Percentiles rank a stretch among this genome's conserved stretches.
These are phyloP conservation scores for Cucumis hystrix DNA, from an alignment of 306 rosid species.

Conservation along the genomic window DNA sequence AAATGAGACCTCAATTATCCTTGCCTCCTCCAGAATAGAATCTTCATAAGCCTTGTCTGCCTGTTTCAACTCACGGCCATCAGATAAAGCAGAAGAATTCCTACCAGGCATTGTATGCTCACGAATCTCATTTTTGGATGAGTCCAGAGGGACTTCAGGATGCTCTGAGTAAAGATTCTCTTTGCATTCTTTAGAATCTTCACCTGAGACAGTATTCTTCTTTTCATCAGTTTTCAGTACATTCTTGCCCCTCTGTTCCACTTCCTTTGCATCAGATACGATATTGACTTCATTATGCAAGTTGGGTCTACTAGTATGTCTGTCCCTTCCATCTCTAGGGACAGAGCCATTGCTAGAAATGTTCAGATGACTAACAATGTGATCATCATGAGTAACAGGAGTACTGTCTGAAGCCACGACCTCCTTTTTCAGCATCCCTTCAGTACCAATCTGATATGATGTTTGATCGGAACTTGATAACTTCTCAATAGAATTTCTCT, in stretches of 20 bases:
- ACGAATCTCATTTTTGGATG: constrained; percentile 23
- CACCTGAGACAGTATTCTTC: constrained; percentile 21
- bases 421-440: constrained; percentile 30
- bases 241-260: constrained; percentile 28
- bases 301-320: constrained; percentile 20
- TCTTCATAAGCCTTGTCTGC: constrained; percentile 72
- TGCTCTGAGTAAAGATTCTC: constrained; percentile 22
- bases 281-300: constrained; percentile 23
- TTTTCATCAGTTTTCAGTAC: constrained; percentile 31
- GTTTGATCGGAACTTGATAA: constrained; percentile 34
- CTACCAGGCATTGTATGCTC: constrained; percentile 24
- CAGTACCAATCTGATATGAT: constrained; percentile 21
- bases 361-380: constrained; percentile 29
- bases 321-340: constrained; percentile 33
- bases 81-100: constrained; percentile 25
- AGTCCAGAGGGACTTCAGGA: constrained; percentile 20
- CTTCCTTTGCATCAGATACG: constrained; percentile 28
- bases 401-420: constrained; percentile 22
- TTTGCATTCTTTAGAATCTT: constrained; percentile 26
- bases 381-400: constrained; percentile 20
- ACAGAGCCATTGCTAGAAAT: constrained; percentile 19
- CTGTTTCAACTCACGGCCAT: constrained; percentile 29
- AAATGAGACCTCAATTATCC: constrained; percentile 51
- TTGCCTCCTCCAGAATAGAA: constrained; percentile 87
- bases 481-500: constrained; percentile 33